These are phyloP conservation scores for Trichoderma oligosporum DNA, from an alignment of 2,329 filamentous ascomycete species.

Conservation along the genomic window DNA sequence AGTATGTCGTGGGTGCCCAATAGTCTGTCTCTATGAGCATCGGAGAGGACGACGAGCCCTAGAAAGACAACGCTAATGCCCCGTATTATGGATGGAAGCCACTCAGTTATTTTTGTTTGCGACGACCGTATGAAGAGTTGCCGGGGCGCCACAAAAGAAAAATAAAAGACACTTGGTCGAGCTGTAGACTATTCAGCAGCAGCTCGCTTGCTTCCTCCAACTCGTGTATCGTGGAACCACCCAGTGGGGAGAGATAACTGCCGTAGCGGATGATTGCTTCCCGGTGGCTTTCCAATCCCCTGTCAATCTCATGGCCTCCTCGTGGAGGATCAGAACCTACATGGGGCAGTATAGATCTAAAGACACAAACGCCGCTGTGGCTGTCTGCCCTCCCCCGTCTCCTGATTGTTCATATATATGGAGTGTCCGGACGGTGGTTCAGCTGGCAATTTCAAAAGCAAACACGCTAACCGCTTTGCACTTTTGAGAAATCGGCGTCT, in stretches of 20 bases:
- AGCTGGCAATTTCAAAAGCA: not conserved
- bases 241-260: not conserved
- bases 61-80: not conserved
- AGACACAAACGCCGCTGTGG: not conserved
- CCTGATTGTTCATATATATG: not conserved
- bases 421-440: too few species aligned
- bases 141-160: not conserved
- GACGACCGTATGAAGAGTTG: not conserved
- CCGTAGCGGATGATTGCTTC: conserved; percentile 12
- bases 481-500: not conserved
- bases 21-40: not conserved
- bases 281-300: conserved; percentile 11
- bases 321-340: conserved; percentile 4
- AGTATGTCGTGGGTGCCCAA: not conserved
- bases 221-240: conserved; percentile 4
- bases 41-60: conserved; percentile 2
- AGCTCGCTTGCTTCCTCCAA: conserved; percentile 17
- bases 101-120: not conserved
- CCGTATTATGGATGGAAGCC: conserved; percentile 8
- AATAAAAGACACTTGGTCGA: too few species aligned
- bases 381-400: not conserved
- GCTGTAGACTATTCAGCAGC: conserved; percentile 16
- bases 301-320: conserved; percentile 12
- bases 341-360: not conserved
- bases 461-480: not conserved